Conservation (phyloP, 129 eudicot genomes). For the Lonicera japonica region DNA sequence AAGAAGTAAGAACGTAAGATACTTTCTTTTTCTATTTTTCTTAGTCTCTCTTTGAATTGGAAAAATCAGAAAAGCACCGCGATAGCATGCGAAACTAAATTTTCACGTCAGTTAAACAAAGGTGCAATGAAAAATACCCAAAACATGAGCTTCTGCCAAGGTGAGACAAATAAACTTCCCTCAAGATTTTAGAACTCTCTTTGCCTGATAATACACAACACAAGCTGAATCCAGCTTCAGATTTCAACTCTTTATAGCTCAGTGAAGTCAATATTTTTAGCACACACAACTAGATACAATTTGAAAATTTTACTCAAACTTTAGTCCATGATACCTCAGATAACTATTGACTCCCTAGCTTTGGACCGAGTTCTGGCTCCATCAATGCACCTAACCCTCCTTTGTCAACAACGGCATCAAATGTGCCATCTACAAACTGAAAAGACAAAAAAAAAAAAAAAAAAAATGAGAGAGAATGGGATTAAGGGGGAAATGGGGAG, state of each 20-base stretch:
- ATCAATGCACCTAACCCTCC: slow-evolving; percentile 97
- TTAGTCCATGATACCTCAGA: slow-evolving; percentile 60
- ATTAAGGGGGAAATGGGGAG: not conserved
- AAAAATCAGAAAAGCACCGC: no score
- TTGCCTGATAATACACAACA: slow-evolving; percentile 54
- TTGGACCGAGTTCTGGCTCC: slow-evolving; percentile 89
- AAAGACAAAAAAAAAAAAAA: slow-evolving; percentile 21
- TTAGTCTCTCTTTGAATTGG: slow-evolving; percentile 1
- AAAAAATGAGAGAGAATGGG: not conserved
- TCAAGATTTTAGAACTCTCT: slow-evolving; percentile 66
- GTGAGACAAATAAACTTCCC: slow-evolving; percentile 91
- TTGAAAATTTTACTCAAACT: slow-evolving; percentile 7
- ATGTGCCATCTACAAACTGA: slow-evolving; percentile 74
- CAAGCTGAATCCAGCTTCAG: slow-evolving; percentile 11
- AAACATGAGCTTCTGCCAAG: slow-evolving; percentile 78
- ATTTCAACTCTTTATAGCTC: not conserved
- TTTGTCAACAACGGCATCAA: slow-evolving; percentile 72
- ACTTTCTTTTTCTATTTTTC: no score
- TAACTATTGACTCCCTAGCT: slow-evolving; percentile 62
- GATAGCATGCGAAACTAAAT: not conserved
- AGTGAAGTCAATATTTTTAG: slow-evolving; percentile 2
- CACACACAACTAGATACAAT: not conserved
- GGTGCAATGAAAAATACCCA: slow-evolving; percentile 47
- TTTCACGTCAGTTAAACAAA: not conserved
- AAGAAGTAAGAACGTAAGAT: not conserved